Conservation (phyloP, 176 grass and related monocot genomes). For the Cenchrus americanus region DNA sequence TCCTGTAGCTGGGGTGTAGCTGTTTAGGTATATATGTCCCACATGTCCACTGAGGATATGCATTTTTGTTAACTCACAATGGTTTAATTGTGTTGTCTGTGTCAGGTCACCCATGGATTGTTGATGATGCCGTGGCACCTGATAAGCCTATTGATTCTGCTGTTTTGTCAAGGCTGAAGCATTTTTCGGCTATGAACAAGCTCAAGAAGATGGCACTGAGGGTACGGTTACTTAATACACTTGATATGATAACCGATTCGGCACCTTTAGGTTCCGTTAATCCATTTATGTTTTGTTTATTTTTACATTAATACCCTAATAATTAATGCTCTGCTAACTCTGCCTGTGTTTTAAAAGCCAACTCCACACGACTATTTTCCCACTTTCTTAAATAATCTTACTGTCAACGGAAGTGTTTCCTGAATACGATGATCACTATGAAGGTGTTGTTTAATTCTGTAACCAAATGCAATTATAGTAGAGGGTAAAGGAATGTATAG, state of each 20-base stretch:
- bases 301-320: background rate
- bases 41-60: background rate
- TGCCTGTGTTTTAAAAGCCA: slow-evolving; percentile 27
- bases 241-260: slow-evolving; percentile 21
- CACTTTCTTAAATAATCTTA: background rate
- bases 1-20: background rate
- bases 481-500: background rate
- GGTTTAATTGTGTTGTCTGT: slow-evolving; percentile 29
- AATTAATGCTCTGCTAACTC: slow-evolving; percentile 21
- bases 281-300: slow-evolving; percentile 14
- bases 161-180: slow-evolving; percentile 95
- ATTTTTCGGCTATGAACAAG: slow-evolving; percentile 99
- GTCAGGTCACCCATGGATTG: slow-evolving; percentile 95
- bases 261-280: background rate
- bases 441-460: slow-evolving; percentile 3
- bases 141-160: slow-evolving; percentile 98
- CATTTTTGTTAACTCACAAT: slow-evolving; percentile 24
- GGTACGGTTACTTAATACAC: slow-evolving; percentile 46
- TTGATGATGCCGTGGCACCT: slow-evolving; percentile 92
- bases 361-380: background rate
- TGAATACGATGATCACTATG: background rate
- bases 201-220: slow-evolving; percentile 99
- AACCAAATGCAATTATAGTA: slow-evolving; percentile 15
- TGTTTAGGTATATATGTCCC: background rate
- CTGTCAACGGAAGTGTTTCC: background rate